Base-by-base conservation (phyloP, 2,329 filamentous ascomycete genomes). In the Harringtonia lauricola region DNA sequence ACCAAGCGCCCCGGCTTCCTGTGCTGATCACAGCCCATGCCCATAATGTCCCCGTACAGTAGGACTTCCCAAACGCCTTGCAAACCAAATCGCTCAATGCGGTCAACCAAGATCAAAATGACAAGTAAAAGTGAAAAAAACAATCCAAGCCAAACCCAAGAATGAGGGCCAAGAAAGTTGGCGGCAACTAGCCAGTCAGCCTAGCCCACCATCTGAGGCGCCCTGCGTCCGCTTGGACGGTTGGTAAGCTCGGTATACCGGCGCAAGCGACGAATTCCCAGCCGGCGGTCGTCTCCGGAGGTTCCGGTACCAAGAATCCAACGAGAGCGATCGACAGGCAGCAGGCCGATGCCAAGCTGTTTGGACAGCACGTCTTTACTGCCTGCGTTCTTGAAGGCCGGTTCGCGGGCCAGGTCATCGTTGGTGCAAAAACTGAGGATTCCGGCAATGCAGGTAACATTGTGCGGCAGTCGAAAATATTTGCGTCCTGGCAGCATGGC, bases 351-450 rank as follows among this genome's bases (percentile, higher is more conserved):
- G 41, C 86, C 79, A 3, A 95, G 65, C 35, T 83, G 69, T 0
- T 74, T 78, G 19, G 81, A 71, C 18, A 95, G 71, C 50, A 88
- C 82, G 0, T 67, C 67, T 50, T 80, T 81, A n/a, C 71, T 79
- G 3, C 82, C 52, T 26, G 49, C 76, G 31, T 79, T 74, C 41
- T 79, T 72, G 57, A 95, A 90, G 0, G 83, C 75, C 10, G 79
- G 71, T 55, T 95, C 88, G 6, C 74, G 68, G 2, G 86, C 66
- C 17, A 94, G 66, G 21, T 82, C 81, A 36, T 80, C 81, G 52
- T 81, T 80, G 47, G 85, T 79, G 35, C 90, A 68, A 58, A 90
- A 89, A 55, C 79, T 82, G 52, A 94, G 73, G 19, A 89, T 69
- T 57, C 89, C 86, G 1, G 84, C 83, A 17, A 94, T 69, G 38